phyloP scores from a whole-genome alignment of 2,329 filamentous ascomycete species.

The Berkeleyomyces basicola region DNA sequence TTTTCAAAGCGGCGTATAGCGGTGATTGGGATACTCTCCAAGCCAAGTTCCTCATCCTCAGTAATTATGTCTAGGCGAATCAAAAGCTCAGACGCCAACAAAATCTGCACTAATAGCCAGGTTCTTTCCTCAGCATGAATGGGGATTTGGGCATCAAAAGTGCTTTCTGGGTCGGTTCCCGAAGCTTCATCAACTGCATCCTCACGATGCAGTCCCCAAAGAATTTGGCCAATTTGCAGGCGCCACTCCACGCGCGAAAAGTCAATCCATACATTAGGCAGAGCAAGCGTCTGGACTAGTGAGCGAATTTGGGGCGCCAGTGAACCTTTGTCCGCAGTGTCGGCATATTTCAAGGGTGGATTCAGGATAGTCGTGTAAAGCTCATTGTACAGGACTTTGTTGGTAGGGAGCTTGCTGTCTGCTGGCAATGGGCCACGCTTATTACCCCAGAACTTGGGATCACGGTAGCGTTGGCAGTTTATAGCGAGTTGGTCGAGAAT shows the following conservation, averaged over 20 bases:
- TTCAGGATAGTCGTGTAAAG: constrained; percentile 44
- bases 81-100: constrained; percentile 48
- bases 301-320: constrained; percentile 54
- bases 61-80: constrained; percentile 47
- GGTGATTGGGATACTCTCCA: constrained; percentile 34
- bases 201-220: constrained; percentile 43
- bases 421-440: constrained; percentile 21
- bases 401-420: not conserved
- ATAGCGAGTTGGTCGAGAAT: constrained; percentile 43
- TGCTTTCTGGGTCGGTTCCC: constrained; percentile 29
- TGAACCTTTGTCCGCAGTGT: constrained; percentile 41
- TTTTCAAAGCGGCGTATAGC: constrained; percentile 46
- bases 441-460: constrained; percentile 31
- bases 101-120: constrained; percentile 49
- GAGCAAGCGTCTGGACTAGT: constrained; percentile 46
- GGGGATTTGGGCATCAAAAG: constrained; percentile 27
- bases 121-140: constrained; percentile 40
- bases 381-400: constrained; percentile 40
- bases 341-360: constrained; percentile 38
- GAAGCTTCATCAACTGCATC: constrained; percentile 27
- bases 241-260: constrained; percentile 62
- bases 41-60: constrained; percentile 38
- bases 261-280: constrained; percentile 55
- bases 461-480: constrained; percentile 38
- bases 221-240: constrained; percentile 52